A percentile compares a stretch with the other conserved stretches of the same genome.
Conservation (phyloP, 2,329 filamentous ascomycete genomes). For the Albophoma yamanashiensis region DNA sequence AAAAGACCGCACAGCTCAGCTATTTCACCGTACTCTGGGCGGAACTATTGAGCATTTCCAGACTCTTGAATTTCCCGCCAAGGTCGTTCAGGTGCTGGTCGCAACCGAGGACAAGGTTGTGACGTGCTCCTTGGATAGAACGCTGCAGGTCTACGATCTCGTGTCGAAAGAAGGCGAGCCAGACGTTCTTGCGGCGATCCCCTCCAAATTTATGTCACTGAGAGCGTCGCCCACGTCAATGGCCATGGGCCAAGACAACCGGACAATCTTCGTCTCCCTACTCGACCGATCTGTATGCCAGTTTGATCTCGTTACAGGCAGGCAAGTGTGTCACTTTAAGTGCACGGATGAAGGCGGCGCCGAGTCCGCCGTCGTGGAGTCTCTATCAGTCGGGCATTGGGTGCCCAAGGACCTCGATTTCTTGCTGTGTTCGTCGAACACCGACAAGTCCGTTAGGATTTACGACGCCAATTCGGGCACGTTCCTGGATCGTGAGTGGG, state of each 20-base stretch:
- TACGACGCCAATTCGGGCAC: slow-evolving; percentile 71
- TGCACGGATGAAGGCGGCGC: slow-evolving; percentile 68
- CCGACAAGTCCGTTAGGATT: slow-evolving; percentile 87
- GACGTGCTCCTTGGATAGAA: slow-evolving; percentile 82
- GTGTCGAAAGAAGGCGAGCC: slow-evolving; percentile 56
- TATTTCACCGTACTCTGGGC: slow-evolving; percentile 56
- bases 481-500: slow-evolving; percentile 83
- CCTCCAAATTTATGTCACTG: slow-evolving; percentile 65
- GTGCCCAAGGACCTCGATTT: slow-evolving; percentile 48
- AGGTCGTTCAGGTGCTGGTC: slow-evolving; percentile 64
- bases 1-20: slow-evolving; percentile 81
- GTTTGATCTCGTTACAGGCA: slow-evolving; percentile 56
- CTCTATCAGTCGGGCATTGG: slow-evolving; percentile 54
- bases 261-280: slow-evolving; percentile 47
- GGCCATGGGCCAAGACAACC: slow-evolving; percentile 53
- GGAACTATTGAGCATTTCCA: slow-evolving; percentile 69
- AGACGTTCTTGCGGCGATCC: slow-evolving; percentile 63
- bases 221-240: slow-evolving; percentile 85
- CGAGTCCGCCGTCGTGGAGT: slow-evolving; percentile 76
- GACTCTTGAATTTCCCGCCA: slow-evolving; percentile 85
- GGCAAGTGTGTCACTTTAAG: slow-evolving; percentile 64
- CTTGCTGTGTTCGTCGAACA: slow-evolving; percentile 81
- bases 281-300: slow-evolving; percentile 50
- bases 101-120: slow-evolving; percentile 68
- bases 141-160: slow-evolving; percentile 71